These are phyloP conservation scores for Trametes villosa DNA, from an alignment of 768 basidiomycete species.

Conservation along the genomic window DNA sequence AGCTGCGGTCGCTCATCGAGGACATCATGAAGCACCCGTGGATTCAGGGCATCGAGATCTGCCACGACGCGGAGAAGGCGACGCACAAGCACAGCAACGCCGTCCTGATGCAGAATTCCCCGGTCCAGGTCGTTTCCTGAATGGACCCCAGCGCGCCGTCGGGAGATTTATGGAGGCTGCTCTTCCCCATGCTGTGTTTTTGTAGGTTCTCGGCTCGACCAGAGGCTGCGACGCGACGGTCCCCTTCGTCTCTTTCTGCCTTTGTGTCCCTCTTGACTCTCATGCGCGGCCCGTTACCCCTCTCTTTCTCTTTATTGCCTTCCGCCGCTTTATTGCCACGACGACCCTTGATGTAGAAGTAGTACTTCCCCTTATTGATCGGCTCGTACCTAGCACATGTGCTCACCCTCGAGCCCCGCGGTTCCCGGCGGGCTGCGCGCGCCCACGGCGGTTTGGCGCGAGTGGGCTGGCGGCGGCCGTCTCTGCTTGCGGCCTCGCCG, in stretches of 20 bases:
- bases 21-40: constrained; percentile 79
- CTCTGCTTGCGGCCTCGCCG: not conserved
- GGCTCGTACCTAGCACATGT: constrained; percentile 15
- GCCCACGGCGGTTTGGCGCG: not conserved
- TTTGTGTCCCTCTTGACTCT: not conserved
- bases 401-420: not conserved
- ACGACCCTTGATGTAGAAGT: constrained; percentile 24
- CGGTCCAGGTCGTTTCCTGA: constrained; percentile 43
- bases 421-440: not conserved
- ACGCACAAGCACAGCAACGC: constrained; percentile 64
- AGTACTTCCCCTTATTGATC: constrained; percentile 24
- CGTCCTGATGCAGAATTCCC: constrained; percentile 62
- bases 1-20: constrained; percentile 74
- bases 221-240: not conserved
- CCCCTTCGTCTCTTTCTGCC: not conserved
- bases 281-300: not conserved
- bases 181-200: not conserved
- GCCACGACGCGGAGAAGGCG: constrained; percentile 65
- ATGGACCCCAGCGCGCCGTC: not conserved
- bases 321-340: constrained; percentile 12
- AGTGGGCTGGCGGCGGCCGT: too few species aligned
- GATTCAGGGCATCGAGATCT: constrained; percentile 83
- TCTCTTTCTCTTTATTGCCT: constrained; percentile 11
- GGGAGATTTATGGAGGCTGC: not conserved
- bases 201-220: not conserved